Conservation (phyloP, 1,284 basidiomycete genomes). For the Trichosporon sp. region DNA sequence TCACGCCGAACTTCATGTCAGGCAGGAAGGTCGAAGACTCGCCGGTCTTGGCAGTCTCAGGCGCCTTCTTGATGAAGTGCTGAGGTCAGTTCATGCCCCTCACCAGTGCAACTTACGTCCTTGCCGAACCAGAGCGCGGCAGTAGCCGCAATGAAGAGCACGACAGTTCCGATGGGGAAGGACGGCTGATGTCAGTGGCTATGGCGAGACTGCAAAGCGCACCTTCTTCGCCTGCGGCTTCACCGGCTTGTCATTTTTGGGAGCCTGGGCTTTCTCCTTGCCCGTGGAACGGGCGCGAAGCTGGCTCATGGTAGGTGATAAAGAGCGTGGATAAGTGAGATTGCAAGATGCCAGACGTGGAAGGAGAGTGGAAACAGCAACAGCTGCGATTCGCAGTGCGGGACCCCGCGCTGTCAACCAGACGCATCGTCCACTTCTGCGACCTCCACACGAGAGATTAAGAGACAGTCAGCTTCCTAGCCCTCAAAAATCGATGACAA, state of each 20-base stretch:
- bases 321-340: not conserved
- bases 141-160: not conserved
- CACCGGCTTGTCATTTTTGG: not conserved
- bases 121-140: constrained; percentile 1
- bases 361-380: not conserved
- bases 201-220: not conserved
- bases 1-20: not conserved
- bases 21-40: not conserved
- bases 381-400: not conserved
- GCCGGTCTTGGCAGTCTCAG: not conserved
- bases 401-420: constrained; percentile 1
- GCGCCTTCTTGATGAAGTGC: not conserved
- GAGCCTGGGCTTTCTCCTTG: not conserved
- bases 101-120: not conserved
- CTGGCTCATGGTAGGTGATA: not conserved
- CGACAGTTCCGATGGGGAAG: constrained; percentile 7
- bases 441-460: not conserved
- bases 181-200: constrained; percentile 1
- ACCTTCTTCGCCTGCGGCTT: constrained; percentile 13
- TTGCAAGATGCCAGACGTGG: not conserved
- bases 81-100: not conserved
- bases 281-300: constrained; percentile 10
- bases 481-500: too few relatives aligned
- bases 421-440: not conserved
- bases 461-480: too few relatives aligned